These are phyloP conservation scores for Kondoa malvinella DNA, from an alignment of 768 basidiomycete genomes.

Conservation along the genomic window DNA sequence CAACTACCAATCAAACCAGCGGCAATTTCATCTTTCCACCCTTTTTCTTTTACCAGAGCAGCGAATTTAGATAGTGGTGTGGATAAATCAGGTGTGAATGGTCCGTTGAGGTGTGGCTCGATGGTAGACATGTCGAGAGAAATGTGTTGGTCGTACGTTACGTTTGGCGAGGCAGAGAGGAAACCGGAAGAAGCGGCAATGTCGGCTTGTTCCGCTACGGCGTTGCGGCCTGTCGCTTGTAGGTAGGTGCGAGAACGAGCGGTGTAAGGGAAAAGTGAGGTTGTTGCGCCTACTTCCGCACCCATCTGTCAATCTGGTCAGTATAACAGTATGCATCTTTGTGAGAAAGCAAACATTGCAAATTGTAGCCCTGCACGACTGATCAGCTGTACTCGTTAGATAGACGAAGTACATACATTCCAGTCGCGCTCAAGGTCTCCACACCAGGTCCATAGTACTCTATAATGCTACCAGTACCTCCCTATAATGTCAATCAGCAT, in stretches of 20 bases:
- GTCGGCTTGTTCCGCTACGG: conserved; percentile 75
- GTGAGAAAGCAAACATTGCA: conserved; percentile 51
- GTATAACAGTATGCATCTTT: no score
- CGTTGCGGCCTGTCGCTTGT: conserved; percentile 66
- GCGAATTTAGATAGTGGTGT: conserved; percentile 84
- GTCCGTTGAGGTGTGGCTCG: conserved; percentile 49
- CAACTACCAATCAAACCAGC: conserved; percentile 94
- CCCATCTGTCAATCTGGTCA: conserved; percentile 77
- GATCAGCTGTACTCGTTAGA: conserved; percentile 3
- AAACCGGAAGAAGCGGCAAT: conserved; percentile 60
- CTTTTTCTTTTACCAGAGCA: conserved; percentile 57
- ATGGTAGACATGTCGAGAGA: conserved; percentile 41
- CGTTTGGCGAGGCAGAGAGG: conserved; percentile 58
- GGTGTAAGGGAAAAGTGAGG: conserved; percentile 93
- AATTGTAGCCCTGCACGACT: conserved; percentile 54
- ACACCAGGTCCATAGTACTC: conserved; percentile 97
- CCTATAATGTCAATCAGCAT: conserved; percentile 37
- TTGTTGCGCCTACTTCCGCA: conserved; percentile 99
- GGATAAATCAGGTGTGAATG: conserved; percentile 90
- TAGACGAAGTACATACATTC: conserved; percentile 32
- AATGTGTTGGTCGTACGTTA: conserved; percentile 85
- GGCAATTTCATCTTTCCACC: conserved; percentile 84
- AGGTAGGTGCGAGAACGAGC: conserved; percentile 76
- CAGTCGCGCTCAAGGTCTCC: conserved; percentile 74
- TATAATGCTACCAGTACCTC: conserved; percentile 85